phyloP scores from a whole-genome alignment of 305 asterid genomes.

The Fraxinus platypoda region DNA sequence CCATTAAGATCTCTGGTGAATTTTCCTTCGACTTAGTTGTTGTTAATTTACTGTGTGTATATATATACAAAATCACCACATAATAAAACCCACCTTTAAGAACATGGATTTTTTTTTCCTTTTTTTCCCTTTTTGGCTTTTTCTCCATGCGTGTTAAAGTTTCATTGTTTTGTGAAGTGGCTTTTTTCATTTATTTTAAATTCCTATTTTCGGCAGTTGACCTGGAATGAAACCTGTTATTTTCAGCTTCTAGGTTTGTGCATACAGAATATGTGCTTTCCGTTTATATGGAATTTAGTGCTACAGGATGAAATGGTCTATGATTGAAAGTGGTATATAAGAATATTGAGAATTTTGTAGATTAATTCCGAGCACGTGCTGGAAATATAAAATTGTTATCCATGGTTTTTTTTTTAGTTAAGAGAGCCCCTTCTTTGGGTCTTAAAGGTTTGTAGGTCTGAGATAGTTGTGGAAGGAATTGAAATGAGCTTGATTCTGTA shows the following conservation, averaged over 20 bases:
- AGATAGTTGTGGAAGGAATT: not conserved
- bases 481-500: not conserved
- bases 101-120: too few species aligned
- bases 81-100: slow-evolving; percentile 11
- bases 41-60: not conserved
- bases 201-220: slow-evolving; percentile 13
- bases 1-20: slow-evolving; percentile 84
- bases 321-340: not conserved
- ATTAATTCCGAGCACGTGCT: not conserved
- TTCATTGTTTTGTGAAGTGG: not conserved
- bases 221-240: slow-evolving; percentile 13
- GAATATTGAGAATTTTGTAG: not conserved
- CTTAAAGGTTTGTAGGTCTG: not conserved
- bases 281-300: not conserved
- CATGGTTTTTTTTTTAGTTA: slow-evolving; percentile 5
- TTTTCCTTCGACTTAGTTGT: not conserved
- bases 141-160: not conserved
- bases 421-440: not conserved
- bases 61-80: not conserved
- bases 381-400: slow-evolving; percentile 3
- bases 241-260: not conserved
- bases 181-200: not conserved
- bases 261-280: not conserved
- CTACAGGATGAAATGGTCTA: not conserved
- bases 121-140: not conserved